Evolutionary conservation across 129 eudicot species (phyloP), one percentile per base, ranked within the genome.

Genomic region (Artemisia argyi): DNA sequence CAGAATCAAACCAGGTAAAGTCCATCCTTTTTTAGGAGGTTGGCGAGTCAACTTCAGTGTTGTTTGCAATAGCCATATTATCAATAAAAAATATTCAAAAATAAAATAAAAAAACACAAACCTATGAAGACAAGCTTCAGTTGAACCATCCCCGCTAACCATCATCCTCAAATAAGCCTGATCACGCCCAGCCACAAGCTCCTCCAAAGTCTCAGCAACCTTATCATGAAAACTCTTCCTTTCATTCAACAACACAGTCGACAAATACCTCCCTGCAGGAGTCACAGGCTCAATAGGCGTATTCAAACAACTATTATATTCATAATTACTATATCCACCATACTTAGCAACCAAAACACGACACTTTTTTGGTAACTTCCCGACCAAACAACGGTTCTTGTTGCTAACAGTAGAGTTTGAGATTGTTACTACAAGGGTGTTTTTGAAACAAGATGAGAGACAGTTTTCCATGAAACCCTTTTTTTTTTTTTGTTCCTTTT

Each of bases 101-200:
- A 20, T 0, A 20, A 20, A 20, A 20, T 0, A 20, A 20, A 20
- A 20, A 20, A 20, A 20, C 16, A 22, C 72, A 12, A 17, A 93
- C 98, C 96, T 90, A 49, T 89, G 90, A 59, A 93, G 97, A 30
- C 32, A 69, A 75, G 85, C 96, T 80, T 90, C 86, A 73, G 75
- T 60, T n/a, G 98, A 78, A 73, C 76, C 89, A 30, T 79, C 89
- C 22, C 72, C 63, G 50, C 87, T 87, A 57, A 82, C 77, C 26
- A 46, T 50, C 51, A 30, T 42, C 2, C 97, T 85, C 28, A 81
- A 83, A 51, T 53, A 50, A 15, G 96, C 96, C 35, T 81, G 84
- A 58, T 78, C 85, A 11, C 83, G 78, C 9, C 82, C 88, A 17
- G 61, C 79, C 49, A 71, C 86, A 54, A 89, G 67, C 30, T 73